phyloP scores from a whole-genome alignment of 2,329 filamentous ascomycete species.

The Periconia sp. region DNA sequence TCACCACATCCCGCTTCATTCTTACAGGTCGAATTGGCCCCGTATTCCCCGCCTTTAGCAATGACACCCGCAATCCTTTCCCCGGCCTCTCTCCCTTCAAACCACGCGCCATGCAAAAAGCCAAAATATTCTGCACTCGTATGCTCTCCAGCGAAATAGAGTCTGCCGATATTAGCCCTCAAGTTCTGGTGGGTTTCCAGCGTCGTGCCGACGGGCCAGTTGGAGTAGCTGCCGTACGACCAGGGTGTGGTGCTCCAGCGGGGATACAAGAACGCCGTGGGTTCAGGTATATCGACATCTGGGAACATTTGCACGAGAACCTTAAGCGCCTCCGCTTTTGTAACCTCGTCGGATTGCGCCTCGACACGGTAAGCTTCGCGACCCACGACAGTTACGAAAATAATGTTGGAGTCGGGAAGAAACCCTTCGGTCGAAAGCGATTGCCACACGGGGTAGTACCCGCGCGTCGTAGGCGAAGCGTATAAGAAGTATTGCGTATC shows the following conservation, averaged over 20 bases:
- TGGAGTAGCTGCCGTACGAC: slow-evolving; percentile 65
- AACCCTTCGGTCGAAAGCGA: slow-evolving; percentile 62
- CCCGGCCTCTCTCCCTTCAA: slow-evolving; percentile 38
- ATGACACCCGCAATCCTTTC: slow-evolving; percentile 32
- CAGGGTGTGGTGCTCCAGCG: slow-evolving; percentile 57
- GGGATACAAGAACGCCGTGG: slow-evolving; percentile 63
- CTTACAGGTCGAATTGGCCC: slow-evolving; percentile 14
- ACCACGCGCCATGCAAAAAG: slow-evolving; percentile 57
- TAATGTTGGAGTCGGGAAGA: slow-evolving; percentile 62
- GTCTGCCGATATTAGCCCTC: slow-evolving; percentile 61
- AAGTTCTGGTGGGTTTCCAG: slow-evolving; percentile 69
- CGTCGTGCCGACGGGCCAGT: slow-evolving; percentile 66
- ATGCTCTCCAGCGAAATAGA: slow-evolving; percentile 69
- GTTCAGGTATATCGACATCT: slow-evolving; percentile 58
- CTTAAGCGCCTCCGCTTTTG: slow-evolving; percentile 57
- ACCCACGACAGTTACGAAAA: slow-evolving; percentile 65
- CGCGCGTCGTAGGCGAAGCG: slow-evolving; percentile 50
- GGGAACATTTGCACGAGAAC: slow-evolving; percentile 66
- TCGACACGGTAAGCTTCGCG: slow-evolving; percentile 61
- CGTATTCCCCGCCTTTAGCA: slow-evolving; percentile 4
- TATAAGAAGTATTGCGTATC: slow-evolving; percentile 59
- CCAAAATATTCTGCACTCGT: slow-evolving; percentile 66
- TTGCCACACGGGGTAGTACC: slow-evolving; percentile 65
- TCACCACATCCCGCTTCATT: slow-evolving; percentile 29
- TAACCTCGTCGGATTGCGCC: slow-evolving; percentile 60